A percentile compares a stretch with the other conserved stretches of the same genome.
Evolutionary conservation across 2,329 filamentous ascomycete genomes (phyloP).

Genomic region (Neofusicoccum kwambonambiense): DNA sequence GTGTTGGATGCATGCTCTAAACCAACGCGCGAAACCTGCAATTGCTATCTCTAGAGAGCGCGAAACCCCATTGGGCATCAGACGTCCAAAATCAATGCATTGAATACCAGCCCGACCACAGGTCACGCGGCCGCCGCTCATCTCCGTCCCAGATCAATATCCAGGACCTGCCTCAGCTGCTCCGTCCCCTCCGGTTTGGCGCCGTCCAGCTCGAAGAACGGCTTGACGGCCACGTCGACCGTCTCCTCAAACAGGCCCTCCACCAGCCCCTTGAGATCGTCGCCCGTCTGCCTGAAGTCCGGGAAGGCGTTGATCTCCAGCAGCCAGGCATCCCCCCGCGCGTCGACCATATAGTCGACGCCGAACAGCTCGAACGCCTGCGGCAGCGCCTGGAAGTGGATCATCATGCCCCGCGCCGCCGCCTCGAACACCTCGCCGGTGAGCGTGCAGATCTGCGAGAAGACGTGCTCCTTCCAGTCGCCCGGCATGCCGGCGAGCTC

Average conservation of each 20-base stretch:
- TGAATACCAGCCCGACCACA: neutral
- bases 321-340: conserved; percentile 64
- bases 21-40: no score
- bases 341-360: conserved; percentile 83
- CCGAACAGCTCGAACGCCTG: conserved; percentile 93
- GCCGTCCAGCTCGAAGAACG: conserved; percentile 60
- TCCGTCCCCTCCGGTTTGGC: conserved; percentile 22
- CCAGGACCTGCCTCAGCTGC: conserved; percentile 43
- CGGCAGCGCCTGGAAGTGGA: conserved; percentile 87
- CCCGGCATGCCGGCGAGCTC: conserved; percentile 4
- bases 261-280: conserved; percentile 69
- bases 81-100: no score
- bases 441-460: conserved; percentile 68
- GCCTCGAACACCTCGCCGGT: conserved; percentile 83
- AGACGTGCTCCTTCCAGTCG: conserved; percentile 61
- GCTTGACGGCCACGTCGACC: conserved; percentile 63
- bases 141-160: conserved; percentile 45
- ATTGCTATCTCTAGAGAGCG: no score
- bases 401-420: conserved; percentile 75
- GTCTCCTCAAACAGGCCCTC: conserved; percentile 74
- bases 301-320: conserved; percentile 95
- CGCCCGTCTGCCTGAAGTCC: conserved; percentile 90
- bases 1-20: no score
- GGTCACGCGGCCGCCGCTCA: neutral
- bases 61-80: no score